A percentile compares a stretch with the other conserved stretches of the same genome.
These are phyloP conservation scores for Kalmusia sp. DNA, from an alignment of 2,329 filamentous ascomycete species.

Conservation along the genomic window DNA sequence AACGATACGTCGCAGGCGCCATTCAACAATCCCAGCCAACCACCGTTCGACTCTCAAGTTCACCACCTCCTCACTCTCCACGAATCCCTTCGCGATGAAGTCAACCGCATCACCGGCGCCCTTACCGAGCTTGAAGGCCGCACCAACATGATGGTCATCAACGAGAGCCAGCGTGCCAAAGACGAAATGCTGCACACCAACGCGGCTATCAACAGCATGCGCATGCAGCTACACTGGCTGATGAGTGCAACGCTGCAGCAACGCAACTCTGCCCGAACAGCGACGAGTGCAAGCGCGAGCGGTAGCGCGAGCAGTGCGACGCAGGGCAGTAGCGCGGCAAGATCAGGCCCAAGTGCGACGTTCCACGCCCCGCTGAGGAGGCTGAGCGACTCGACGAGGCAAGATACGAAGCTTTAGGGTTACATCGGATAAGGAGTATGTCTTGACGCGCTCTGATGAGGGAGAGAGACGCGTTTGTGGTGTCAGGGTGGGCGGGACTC, in stretches of 20 bases:
- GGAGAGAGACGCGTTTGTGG: no score
- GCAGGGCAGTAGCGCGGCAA: constrained; percentile 28
- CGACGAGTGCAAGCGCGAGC: constrained; percentile 29
- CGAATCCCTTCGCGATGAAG: constrained; percentile 66
- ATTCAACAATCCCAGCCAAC: constrained; percentile 26
- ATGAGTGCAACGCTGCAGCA: constrained; percentile 63
- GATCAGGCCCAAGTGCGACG: constrained; percentile 30
- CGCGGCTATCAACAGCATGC: constrained; percentile 64
- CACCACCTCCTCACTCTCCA: constrained; percentile 68
- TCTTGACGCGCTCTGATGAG: no score
- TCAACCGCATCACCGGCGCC: constrained; percentile 61
- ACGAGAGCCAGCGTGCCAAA: constrained; percentile 66
- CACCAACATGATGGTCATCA: constrained; percentile 68
- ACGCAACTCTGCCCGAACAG: constrained; percentile 33
- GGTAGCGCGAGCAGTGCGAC: constrained; percentile 31
- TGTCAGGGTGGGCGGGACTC: no score
- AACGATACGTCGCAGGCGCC: constrained; percentile 27
- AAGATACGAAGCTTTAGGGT: constrained; percentile 41
- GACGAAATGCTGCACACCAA: constrained; percentile 69
- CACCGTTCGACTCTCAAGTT: constrained; percentile 56
- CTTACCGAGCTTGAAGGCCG: constrained; percentile 67
- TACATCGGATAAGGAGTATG: no score
- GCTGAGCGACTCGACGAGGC: constrained; percentile 44
- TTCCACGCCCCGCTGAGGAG: constrained; percentile 37
- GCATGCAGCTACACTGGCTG: constrained; percentile 69